A percentile compares a stretch with the other conserved stretches of the same genome.
Conservation (phyloP, 2,329 filamentous ascomycete genomes). For the Aspergillus arachidicola region DNA sequence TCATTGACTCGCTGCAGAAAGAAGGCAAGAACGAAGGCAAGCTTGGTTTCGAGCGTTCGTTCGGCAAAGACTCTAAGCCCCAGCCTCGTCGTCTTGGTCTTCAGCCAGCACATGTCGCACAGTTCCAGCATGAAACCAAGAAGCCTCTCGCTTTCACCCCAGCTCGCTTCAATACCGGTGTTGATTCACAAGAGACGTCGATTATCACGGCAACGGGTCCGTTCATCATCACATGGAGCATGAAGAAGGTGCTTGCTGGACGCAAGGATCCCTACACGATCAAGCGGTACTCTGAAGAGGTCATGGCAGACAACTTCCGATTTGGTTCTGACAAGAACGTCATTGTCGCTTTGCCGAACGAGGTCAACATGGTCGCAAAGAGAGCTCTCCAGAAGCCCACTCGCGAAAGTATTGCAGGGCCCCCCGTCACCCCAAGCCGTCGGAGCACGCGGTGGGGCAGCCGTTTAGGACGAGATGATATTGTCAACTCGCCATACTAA, state of each 20-base stretch:
- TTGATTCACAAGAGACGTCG: constrained; percentile 79
- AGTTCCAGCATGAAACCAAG: constrained; percentile 96
- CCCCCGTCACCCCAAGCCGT: constrained; percentile 53
- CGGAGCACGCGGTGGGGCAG: constrained; percentile 37
- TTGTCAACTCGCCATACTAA: constrained; percentile 74
- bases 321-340: constrained; percentile 97
- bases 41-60: constrained; percentile 93
- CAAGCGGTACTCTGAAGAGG: constrained; percentile 92
- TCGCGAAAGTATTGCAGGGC: constrained; percentile 80
- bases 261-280: constrained; percentile 90
- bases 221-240: constrained; percentile 93
- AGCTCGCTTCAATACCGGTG: constrained; percentile 90
- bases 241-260: constrained; percentile 84
- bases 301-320: constrained; percentile 98
- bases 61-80: constrained; percentile 89
- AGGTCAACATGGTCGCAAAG: constrained; percentile 96
- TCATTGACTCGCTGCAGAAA: constrained; percentile 89
- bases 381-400: constrained; percentile 83
- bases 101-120: constrained; percentile 88
- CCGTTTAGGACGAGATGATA: constrained; percentile 72
- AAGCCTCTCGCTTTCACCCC: constrained; percentile 83
- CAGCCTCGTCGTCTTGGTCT: constrained; percentile 88
- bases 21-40: constrained; percentile 95
- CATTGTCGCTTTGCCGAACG: constrained; percentile 93
- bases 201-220: constrained; percentile 97